A percentile compares a stretch with the other conserved stretches of the same genome.
Evolutionary conservation across 495 filamentous ascomycete genomes (phyloP).

Genomic region (Hypoxylon trugodes): DNA sequence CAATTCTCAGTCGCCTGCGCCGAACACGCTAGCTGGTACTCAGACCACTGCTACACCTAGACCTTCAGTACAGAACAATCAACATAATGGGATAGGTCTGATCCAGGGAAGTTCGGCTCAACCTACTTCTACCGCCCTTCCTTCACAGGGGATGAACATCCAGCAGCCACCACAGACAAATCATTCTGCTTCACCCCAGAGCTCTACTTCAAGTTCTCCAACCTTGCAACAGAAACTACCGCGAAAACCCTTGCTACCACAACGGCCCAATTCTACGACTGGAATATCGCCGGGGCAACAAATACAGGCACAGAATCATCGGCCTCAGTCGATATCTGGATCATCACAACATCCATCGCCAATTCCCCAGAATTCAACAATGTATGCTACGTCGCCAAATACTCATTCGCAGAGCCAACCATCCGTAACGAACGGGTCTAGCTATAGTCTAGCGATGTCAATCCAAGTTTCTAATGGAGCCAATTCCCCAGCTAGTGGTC

Average conservation of each 20-base stretch:
- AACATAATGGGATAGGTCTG: background rate
- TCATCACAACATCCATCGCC: constrained; percentile 10
- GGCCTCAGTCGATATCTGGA: constrained; percentile 13
- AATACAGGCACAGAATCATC: constrained; percentile 4
- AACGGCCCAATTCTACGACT: background rate
- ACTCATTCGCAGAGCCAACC: background rate
- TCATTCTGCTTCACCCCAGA: constrained; percentile 2
- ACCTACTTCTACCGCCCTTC: background rate
- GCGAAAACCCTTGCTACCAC: constrained; percentile 20
- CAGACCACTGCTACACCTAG: background rate
- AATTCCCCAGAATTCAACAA: background rate
- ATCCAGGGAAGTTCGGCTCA: background rate
- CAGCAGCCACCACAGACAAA: constrained; percentile 13
- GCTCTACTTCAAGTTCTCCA: background rate
- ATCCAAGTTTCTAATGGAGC: constrained; percentile 3
- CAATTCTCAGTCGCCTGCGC: constrained; percentile 1
- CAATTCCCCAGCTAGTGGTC: background rate
- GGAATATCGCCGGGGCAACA: constrained; percentile 2
- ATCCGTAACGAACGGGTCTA: background rate
- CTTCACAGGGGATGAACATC: background rate
- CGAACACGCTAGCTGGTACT: background rate
- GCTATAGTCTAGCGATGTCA: background rate
- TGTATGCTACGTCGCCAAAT: background rate
- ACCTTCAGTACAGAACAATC: background rate
- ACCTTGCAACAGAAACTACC: constrained; percentile 7